A percentile compares a stretch with the other conserved stretches of the same genome.
These are phyloP conservation scores for Nicotiana tomentosiformis DNA, from an alignment of 257 asterid genomes.

Conservation along the genomic window DNA sequence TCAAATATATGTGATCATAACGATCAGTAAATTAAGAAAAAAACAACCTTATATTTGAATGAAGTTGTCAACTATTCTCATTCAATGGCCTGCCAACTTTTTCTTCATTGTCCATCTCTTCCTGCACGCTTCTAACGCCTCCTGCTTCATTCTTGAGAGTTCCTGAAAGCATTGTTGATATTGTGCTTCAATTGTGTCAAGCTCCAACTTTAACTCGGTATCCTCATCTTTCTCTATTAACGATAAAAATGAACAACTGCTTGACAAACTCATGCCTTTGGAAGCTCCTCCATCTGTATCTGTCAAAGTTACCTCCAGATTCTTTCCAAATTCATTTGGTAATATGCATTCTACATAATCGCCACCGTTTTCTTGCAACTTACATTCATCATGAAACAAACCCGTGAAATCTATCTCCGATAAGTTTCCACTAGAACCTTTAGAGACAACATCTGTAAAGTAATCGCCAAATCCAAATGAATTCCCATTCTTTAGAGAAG, in stretches of 20 bases:
- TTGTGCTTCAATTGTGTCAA: slow-evolving; percentile 26
- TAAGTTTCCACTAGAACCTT: slow-evolving; percentile 20
- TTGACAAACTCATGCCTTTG: slow-evolving; percentile 20
- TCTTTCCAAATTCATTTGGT: slow-evolving; percentile 17
- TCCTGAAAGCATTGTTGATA: slow-evolving; percentile 30
- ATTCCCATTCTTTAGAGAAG: slow-evolving; percentile 22
- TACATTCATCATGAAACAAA: slow-evolving; percentile 24
- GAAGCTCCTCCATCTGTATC: slow-evolving; percentile 18
- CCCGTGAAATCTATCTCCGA: slow-evolving; percentile 39
- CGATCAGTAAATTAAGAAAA: background rate
- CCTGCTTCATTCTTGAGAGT: slow-evolving; percentile 30
- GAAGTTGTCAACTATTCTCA: background rate
- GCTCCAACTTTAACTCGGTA: slow-evolving; percentile 22
- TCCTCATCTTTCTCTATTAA: slow-evolving; percentile 23
- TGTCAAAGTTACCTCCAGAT: slow-evolving; percentile 11
- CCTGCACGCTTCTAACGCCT: slow-evolving; percentile 32
- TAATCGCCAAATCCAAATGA: slow-evolving; percentile 12
- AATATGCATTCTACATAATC: slow-evolving; percentile 20
- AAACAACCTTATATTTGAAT: background rate
- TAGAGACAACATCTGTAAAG: slow-evolving; percentile 10
- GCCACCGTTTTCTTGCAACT: slow-evolving; percentile 24
- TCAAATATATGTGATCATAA: background rate
- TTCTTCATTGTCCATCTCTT: slow-evolving; percentile 43
- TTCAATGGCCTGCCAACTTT: slow-evolving; percentile 21
- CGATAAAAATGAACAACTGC: slow-evolving; percentile 26